Conservation (phyloP, 345 rosid genomes). For the Cardamine chenopodiifolia region DNA sequence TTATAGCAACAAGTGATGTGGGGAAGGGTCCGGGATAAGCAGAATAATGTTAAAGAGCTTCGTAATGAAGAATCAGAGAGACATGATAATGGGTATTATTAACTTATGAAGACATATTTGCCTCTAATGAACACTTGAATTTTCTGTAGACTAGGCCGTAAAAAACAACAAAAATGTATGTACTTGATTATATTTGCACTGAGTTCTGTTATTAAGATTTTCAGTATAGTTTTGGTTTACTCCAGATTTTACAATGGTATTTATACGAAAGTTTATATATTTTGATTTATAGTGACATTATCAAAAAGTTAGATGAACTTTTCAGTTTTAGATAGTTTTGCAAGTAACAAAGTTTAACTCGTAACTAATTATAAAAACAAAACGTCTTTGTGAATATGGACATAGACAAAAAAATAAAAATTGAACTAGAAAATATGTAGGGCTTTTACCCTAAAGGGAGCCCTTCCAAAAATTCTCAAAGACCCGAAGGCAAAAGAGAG, state of each 20-base stretch:
- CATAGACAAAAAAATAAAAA: too few species aligned
- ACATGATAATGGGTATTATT: constrained; percentile 32
- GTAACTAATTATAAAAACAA: neutral
- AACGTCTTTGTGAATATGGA: too few species aligned
- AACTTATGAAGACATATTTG: constrained; percentile 27
- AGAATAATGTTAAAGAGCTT: constrained; percentile 30
- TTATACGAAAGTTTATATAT: too few species aligned
- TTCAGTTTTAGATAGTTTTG: too few species aligned
- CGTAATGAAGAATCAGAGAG: constrained; percentile 17
- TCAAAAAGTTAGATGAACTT: too few species aligned
- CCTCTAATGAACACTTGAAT: constrained; percentile 1
- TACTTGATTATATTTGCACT: neutral
- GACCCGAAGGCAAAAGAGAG: constrained; percentile 34
- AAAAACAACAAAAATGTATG: constrained; percentile 6
- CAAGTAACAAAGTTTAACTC: too few species aligned
- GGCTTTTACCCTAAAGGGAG: neutral
- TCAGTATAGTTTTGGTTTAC: neutral
- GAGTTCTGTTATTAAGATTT: neutral
- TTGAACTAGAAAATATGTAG: neutral
- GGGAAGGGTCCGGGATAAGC: constrained; percentile 9
- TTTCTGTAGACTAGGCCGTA: constrained; percentile 24
- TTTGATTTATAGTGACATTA: too few species aligned
- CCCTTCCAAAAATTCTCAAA: neutral
- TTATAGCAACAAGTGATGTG: constrained; percentile 24
- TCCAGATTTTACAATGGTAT: neutral